Base-by-base conservation (phyloP, 495 filamentous ascomycete species). In the Tuber melanosporum region DNA sequence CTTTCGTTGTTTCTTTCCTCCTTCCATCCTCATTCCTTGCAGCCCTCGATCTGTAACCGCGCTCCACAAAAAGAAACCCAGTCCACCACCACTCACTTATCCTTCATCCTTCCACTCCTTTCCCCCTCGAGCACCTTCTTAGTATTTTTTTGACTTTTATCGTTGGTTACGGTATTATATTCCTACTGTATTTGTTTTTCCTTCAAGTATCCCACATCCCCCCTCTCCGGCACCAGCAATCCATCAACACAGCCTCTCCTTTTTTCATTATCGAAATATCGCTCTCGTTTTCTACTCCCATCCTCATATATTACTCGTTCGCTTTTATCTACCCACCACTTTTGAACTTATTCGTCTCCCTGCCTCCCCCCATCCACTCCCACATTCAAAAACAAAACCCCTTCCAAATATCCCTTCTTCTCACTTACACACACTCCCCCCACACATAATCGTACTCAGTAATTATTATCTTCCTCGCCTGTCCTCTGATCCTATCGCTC, bases 21-120 rank as follows among this genome's bases (percentile, higher is more conserved):
- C 78, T 80, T 80, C 78, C 73, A 80, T 80, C 71, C 74, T 80
- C 77, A 80, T 80, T 80, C 78, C 74, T 80, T 80, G 78, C 78
- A 80, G 78, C 71, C 73, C 78, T 80, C 73, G 71, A 80, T 80
- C 78, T 70, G 78, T 79, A 79, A 79, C 78, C 77, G 77, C 73
- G 77, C 78, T 80, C 78, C 71, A 74, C 73, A 80, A 80, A 80
- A 80, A 80, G 46, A 73, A 80, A 80, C 75, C 71, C 46, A 57
- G 76, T 80, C 71, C 70, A 74, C 75, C 75, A 70, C 52, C 75
- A 70, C 52, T 57, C 73, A 78, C 76, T 52, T 77, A 77, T 77
- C 62, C 74, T 36, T 20, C 42, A 71, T 26, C 52, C 52, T 66
- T 66, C 57, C 26, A 32, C 69, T 73, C 69, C 44, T 42, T 49